phyloP scores from a whole-genome alignment of 179 eudicot species.

The Actinidia polygama region DNA sequence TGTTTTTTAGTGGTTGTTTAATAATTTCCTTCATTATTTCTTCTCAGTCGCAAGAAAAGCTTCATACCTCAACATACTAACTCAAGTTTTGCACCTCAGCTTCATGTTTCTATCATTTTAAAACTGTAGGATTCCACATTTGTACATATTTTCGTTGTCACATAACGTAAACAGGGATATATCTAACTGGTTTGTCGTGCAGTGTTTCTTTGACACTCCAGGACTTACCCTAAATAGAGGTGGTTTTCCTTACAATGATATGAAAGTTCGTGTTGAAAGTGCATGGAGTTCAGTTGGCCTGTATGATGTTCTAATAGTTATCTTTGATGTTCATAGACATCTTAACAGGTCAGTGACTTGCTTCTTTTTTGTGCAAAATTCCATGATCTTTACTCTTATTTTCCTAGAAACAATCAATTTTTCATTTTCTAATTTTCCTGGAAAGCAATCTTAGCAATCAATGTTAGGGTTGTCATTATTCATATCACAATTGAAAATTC shows the following conservation, averaged over 20 bases:
- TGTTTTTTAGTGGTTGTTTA: background rate
- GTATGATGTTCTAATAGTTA: constrained; percentile 84
- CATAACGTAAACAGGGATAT: background rate
- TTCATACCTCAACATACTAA: background rate
- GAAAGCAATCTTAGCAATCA: background rate
- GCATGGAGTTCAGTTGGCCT: constrained; percentile 84
- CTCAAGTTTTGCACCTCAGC: background rate
- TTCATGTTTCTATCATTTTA: constrained; percentile 6
- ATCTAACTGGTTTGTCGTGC: constrained; percentile 34
- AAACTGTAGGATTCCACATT: background rate
- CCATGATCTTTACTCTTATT: constrained; percentile 7
- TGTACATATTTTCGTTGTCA: background rate
- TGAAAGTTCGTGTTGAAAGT: constrained; percentile 72
- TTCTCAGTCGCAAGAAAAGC: background rate
- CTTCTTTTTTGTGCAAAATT: background rate
- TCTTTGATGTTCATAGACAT: constrained; percentile 97
- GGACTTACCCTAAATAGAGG: constrained; percentile 80
- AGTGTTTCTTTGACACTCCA: constrained; percentile 99
- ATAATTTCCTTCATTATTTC: background rate
- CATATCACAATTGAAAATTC: background rate
- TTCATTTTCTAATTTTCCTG: background rate
- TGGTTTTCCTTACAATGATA: constrained; percentile 71
- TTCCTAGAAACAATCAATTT: background rate
- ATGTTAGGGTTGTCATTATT: background rate
- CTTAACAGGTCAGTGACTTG: constrained; percentile 59